These are phyloP conservation scores for Spiraea crenata DNA, from an alignment of 331 rosid genomes.

Conservation along the genomic window DNA sequence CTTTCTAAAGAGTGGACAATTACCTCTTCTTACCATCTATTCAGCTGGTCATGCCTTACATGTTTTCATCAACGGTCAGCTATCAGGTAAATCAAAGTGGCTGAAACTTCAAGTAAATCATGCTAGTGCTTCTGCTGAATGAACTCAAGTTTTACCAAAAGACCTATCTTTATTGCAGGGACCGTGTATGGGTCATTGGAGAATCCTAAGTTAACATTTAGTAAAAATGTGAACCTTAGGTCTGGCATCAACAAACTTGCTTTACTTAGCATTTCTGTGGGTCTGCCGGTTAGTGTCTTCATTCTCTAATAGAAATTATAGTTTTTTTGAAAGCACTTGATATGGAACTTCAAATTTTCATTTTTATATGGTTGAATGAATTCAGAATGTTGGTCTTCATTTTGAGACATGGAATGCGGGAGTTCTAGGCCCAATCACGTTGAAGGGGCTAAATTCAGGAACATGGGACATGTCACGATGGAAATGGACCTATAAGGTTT, in stretches of 20 bases:
- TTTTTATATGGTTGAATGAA: conserved; percentile 19
- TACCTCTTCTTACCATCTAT: conserved; percentile 61
- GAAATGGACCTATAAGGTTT: conserved; percentile 95
- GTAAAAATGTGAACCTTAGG: conserved; percentile 48
- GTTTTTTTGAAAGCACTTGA: conserved; percentile 15
- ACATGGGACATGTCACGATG: conserved; percentile 78
- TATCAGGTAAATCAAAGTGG: conserved; percentile 54
- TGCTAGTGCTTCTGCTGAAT: neutral
- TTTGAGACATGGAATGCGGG: conserved; percentile 95
- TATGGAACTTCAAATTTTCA: neutral
- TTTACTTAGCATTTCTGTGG: conserved; percentile 75
- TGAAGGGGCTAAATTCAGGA: conserved; percentile 70
- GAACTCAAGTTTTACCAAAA: conserved; percentile 23
- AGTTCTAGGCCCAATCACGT: conserved; percentile 81
- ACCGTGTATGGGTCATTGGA: conserved; percentile 56
- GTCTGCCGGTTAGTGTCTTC: conserved; percentile 75
- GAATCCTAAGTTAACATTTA: conserved; percentile 66
- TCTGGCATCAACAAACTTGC: conserved; percentile 86
- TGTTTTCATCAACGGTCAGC: conserved; percentile 84
- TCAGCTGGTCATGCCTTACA: conserved; percentile 93
- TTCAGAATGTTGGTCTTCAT: conserved; percentile 79
- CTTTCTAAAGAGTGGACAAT: conserved; percentile 60
- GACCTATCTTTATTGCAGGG: conserved; percentile 48
- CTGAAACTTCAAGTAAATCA: neutral
- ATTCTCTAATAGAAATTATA: neutral